A percentile compares a stretch with the other conserved stretches of the same genome.
phyloP scores from a whole-genome alignment of 805 yeast genomes.

The Metschnikowia gelsemii region DNA sequence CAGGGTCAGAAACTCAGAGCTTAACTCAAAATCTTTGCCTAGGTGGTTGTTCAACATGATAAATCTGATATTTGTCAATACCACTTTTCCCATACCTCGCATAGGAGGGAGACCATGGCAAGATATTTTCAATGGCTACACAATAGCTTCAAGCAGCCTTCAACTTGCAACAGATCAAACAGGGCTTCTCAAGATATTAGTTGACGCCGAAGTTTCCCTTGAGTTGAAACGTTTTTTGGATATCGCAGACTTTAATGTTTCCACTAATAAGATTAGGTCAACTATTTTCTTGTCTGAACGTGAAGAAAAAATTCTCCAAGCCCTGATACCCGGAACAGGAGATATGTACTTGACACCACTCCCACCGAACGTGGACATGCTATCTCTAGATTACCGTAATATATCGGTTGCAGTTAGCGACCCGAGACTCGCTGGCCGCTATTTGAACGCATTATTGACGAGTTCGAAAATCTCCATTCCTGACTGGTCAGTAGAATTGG shows the following conservation, averaged over 20 bases:
- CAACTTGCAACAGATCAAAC: background rate
- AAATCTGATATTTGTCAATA: slow-evolving; percentile 1
- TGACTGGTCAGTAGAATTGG: slow-evolving; percentile 6
- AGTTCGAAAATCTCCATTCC: background rate
- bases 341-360: background rate
- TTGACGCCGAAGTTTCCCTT: slow-evolving; percentile 1
- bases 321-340: slow-evolving; percentile 2
- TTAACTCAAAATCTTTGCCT: slow-evolving; percentile 20
- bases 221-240: background rate
- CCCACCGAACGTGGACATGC: slow-evolving; percentile 36
- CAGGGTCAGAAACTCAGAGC: slow-evolving; percentile 16
- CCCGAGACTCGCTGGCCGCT: slow-evolving; percentile 23
- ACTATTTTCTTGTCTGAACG: background rate
- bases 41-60: slow-evolving; percentile 27
- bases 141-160: slow-evolving; percentile 1
- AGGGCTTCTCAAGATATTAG: slow-evolving; percentile 1
- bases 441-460: slow-evolving; percentile 1
- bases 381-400: slow-evolving; percentile 43
- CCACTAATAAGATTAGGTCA: slow-evolving; percentile 2
- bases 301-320: slow-evolving; percentile 1
- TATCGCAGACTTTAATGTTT: background rate
- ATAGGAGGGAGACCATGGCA: background rate
- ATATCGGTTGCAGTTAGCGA: slow-evolving; percentile 43
- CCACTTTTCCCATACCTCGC: slow-evolving; percentile 3
- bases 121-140: background rate